Conservation (phyloP, 257 asterid species). For the Solanum boliviense region DNA sequence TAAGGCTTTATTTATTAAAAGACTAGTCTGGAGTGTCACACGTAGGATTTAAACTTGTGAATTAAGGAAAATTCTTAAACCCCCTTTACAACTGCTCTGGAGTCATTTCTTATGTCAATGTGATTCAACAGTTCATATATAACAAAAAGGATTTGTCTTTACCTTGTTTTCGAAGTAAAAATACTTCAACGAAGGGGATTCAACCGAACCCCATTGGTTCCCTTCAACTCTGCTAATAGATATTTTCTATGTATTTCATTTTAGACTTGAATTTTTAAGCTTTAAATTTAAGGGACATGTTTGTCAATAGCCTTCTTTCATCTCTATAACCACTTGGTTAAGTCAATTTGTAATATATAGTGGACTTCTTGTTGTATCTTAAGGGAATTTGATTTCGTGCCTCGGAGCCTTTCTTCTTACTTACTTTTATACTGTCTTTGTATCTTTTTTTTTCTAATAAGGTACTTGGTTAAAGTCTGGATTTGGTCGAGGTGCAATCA, state of each 20-base stretch:
- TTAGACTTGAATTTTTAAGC: background rate
- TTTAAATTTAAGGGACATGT: background rate
- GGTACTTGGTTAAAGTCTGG: conserved; percentile 61
- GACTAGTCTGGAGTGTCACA: background rate
- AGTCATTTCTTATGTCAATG: background rate
- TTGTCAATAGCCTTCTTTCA: background rate
- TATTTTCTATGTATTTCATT: background rate
- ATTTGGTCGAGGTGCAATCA: conserved; percentile 67
- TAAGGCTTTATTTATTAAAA: background rate
- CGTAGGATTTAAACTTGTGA: background rate
- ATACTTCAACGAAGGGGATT: background rate
- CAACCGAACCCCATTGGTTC: background rate
- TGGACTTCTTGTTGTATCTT: no score
- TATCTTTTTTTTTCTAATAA: background rate
- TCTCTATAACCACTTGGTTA: background rate
- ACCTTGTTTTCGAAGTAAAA: background rate
- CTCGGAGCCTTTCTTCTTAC: background rate
- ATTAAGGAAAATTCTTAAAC: background rate
- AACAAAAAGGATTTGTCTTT: background rate
- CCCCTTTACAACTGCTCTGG: background rate
- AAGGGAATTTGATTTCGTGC: background rate
- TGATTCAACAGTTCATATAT: background rate
- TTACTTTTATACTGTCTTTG: background rate
- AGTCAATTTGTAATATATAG: background rate
- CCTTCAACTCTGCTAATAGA: background rate